A percentile compares a stretch with the other conserved stretches of the same genome.
Conservation (phyloP, 1,139 yeast species). For the Geotrichum histeridarum region DNA sequence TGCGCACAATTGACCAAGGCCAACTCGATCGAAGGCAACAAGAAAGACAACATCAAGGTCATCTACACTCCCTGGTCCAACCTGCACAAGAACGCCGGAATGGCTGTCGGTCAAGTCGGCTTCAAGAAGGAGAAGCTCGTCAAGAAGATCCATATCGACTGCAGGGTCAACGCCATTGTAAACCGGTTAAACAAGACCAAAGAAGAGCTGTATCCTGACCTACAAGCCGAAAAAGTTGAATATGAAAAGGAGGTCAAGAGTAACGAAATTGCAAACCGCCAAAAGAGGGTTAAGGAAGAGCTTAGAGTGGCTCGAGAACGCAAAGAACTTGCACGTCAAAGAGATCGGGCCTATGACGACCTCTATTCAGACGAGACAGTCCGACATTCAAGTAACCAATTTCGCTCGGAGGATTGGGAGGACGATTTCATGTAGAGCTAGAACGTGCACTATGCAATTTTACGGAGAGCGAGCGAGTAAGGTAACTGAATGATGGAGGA, state of each 20-base stretch:
- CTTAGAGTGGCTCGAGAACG: slow-evolving; percentile 33
- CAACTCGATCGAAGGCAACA: slow-evolving; percentile 74
- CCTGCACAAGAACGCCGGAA: slow-evolving; percentile 61
- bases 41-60: slow-evolving; percentile 61
- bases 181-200: slow-evolving; percentile 66
- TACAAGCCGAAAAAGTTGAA: slow-evolving; percentile 42
- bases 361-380: slow-evolving; percentile 49
- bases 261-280: slow-evolving; percentile 36
- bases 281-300: slow-evolving; percentile 31
- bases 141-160: slow-evolving; percentile 50
- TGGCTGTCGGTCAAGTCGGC: slow-evolving; percentile 83
- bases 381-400: slow-evolving; percentile 48
- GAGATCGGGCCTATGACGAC: slow-evolving; percentile 52
- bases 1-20: slow-evolving; percentile 77
- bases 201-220: slow-evolving; percentile 50
- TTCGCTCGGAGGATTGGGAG: slow-evolving; percentile 56
- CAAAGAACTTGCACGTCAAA: slow-evolving; percentile 34
- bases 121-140: slow-evolving; percentile 56
- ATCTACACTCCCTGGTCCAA: slow-evolving; percentile 76
- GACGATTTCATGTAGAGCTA: slow-evolving; percentile 55
- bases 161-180: slow-evolving; percentile 57
- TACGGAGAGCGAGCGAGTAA: neutral
- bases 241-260: slow-evolving; percentile 36
- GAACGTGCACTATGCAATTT: neutral
- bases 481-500: neutral